Evolutionary conservation across 2,329 filamentous ascomycete genomes (phyloP).

Genomic region (Calonectria naviculata): DNA sequence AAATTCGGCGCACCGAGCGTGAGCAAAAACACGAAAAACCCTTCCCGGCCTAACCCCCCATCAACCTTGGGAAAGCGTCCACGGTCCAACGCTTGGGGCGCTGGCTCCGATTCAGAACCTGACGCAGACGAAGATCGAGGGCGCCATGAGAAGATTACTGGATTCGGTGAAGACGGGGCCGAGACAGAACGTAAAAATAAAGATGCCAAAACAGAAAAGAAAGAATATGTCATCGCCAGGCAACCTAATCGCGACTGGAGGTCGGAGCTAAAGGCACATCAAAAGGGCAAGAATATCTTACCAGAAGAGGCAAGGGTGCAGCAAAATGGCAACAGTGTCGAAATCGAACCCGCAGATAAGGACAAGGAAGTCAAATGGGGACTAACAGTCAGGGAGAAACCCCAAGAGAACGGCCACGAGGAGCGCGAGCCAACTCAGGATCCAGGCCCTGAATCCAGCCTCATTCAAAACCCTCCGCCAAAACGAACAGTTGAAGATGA

Average conservation of each 20-base stretch:
- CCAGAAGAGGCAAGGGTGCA: conserved; percentile 65
- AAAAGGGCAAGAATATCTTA: conserved; percentile 65
- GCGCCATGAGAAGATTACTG: conserved; percentile 60
- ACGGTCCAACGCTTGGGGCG: conserved; percentile 54
- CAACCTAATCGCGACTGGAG: conserved; percentile 73
- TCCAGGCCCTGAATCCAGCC: conserved; percentile 13
- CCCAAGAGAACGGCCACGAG: conserved; percentile 64
- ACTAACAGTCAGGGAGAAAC: conserved; percentile 57
- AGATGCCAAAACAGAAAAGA: conserved; percentile 39
- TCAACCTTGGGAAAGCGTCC: conserved; percentile 62
- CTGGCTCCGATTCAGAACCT: conserved; percentile 56
- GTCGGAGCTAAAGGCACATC: conserved; percentile 60
- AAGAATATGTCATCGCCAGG: conserved; percentile 66
- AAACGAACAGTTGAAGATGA: conserved; percentile 55
- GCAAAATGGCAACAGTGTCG: conserved; percentile 45
- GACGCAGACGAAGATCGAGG: conserved; percentile 45
- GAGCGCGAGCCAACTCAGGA: conserved; percentile 24
- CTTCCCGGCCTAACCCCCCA: conserved; percentile 48
- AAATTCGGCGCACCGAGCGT: conserved; percentile 53
- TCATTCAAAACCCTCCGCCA: conserved; percentile 7
- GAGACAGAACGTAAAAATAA: conserved; percentile 52
- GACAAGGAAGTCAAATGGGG: conserved; percentile 68
- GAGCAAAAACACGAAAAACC: conserved; percentile 42
- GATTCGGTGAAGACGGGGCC: conserved; percentile 58
- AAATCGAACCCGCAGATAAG: conserved; percentile 55